Evolutionary conservation across 2,329 filamentous ascomycete species (phyloP).

Genomic region (Dactylellina sp.): DNA sequence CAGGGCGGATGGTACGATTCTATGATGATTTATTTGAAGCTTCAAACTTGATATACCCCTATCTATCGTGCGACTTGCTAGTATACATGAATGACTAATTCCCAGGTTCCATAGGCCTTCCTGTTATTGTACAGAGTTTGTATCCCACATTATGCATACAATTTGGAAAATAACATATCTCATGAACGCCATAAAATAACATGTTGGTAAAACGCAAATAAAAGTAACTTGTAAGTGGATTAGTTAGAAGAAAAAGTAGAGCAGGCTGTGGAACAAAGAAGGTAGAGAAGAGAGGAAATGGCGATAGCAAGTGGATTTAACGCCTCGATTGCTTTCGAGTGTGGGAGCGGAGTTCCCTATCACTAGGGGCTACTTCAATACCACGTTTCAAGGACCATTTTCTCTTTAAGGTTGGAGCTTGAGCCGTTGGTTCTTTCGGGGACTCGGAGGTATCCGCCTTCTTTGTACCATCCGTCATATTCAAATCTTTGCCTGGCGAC

Average conservation of each 20-base stretch:
- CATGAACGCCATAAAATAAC: slow-evolving; percentile 6
- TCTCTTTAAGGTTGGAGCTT: too few species aligned
- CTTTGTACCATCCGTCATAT: too few species aligned
- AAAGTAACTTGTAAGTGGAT: slow-evolving; percentile 10
- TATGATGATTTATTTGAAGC: too few species aligned
- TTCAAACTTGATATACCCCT: neutral
- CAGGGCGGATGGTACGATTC: too few species aligned
- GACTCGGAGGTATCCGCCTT: too few species aligned
- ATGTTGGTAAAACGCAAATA: neutral
- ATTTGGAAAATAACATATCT: neutral
- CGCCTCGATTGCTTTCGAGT: too few species aligned
- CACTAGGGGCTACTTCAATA: too few species aligned
- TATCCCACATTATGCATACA: neutral
- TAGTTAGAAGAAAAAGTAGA: slow-evolving; percentile 2
- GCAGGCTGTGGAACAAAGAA: neutral
- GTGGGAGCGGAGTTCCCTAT: too few species aligned
- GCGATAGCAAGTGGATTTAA: neutral
- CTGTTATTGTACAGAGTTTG: slow-evolving; percentile 9
- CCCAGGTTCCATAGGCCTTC: neutral
- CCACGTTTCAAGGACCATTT: too few species aligned
- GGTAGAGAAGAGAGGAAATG: neutral
- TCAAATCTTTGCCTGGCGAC: too few species aligned
- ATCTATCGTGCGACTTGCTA: neutral
- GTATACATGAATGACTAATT: neutral
- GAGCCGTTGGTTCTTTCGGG: too few species aligned